Evolutionary conservation across 2,329 filamentous ascomycete genomes (phyloP), one percentile per base, ranked within the genome.

Genomic region (Cytospora leucostoma): DNA sequence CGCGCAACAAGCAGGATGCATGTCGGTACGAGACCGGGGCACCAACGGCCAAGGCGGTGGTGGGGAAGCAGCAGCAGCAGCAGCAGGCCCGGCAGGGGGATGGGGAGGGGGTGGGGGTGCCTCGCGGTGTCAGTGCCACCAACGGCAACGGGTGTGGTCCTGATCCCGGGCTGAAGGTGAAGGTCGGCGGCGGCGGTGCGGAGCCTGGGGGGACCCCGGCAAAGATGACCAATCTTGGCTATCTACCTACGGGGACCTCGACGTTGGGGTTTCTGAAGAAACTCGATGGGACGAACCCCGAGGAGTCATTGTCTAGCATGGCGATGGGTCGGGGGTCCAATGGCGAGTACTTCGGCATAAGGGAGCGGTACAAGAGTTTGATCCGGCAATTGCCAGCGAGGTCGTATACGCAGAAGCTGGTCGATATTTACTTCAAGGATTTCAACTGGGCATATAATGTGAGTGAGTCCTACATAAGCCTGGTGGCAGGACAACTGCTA

Each of bases 341-440:
- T 10, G 71, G 71, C 52, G 76, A 76, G 58, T 73, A 73, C 59
- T 78, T 77, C 59, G 79, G 79, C 17, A 71, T 81, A 55, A 79
- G 80, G 61, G 83, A 86, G 71, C 82, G 82, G 66, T 88, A 87
- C 74, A 85, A 84, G 73, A 77, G 77, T 32, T 73, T 87, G 19
- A 80, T 87, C 56, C 79, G 84, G 27, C 83, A 86, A 68, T 74
- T 88, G 4, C 86, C 86, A 0, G 78, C 84, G 7, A 79, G 80
- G 63, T 74, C 74, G 32, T 82, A 83, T 69, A 79, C 86, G 56
- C 83, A 86, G 67, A 78, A 79, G 66, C 80, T 88, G 10, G 74
- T 84, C 15, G 75, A 76, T 15, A 76, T 84, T 10, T 88, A 82
- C 71, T 82, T 88, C 64, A 70, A 71, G n/a, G 78, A 85, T 60